Percentiles rank a stretch among this genome's conserved stretches.
These are phyloP conservation scores for Betula pendula DNA, from an alignment of 306 rosid species.

Conservation along the genomic window DNA sequence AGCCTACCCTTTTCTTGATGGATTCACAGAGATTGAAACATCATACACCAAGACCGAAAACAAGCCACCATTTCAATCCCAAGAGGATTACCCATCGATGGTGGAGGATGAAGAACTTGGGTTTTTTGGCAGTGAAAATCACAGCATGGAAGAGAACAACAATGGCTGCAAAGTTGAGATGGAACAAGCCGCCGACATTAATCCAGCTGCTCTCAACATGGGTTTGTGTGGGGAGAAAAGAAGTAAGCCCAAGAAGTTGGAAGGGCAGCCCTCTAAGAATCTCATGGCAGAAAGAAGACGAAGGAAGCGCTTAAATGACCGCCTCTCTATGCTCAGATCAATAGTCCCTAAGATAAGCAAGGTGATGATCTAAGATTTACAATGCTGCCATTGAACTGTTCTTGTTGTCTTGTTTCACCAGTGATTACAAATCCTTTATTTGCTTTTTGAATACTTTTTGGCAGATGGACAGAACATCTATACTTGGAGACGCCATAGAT, in stretches of 20 bases:
- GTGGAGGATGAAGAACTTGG: constrained; percentile 67
- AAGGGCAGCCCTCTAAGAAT: constrained; percentile 92
- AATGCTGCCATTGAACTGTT: constrained; percentile 2
- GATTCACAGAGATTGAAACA: constrained; percentile 55
- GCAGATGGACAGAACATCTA: constrained; percentile 98
- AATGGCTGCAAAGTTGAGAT: constrained; percentile 61
- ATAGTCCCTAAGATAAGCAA: constrained; percentile 93
- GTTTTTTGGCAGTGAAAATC: constrained; percentile 51
- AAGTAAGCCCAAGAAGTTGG: constrained; percentile 52
- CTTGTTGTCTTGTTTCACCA: constrained; percentile 16
- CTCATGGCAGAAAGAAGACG: constrained; percentile 93
- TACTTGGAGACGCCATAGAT: constrained; percentile 96
- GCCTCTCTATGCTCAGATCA: constrained; percentile 91
- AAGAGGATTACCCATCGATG: constrained; percentile 54
- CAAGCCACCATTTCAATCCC: constrained; percentile 47
- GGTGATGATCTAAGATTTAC: constrained; percentile 46
- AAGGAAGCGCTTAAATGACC: constrained; percentile 76
- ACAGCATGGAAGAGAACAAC: constrained; percentile 41
- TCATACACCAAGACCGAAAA: constrained; percentile 44
- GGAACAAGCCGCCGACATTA: constrained; percentile 54
- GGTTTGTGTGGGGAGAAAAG: constrained; percentile 61
- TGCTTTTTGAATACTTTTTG: constrained; percentile 13
- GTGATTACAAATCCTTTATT: not conserved
- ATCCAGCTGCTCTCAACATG: constrained; percentile 54
- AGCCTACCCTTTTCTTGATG: constrained; percentile 57